phyloP scores from a whole-genome alignment of 129 eudicot genomes.

The Smallanthus sonchifolius region DNA sequence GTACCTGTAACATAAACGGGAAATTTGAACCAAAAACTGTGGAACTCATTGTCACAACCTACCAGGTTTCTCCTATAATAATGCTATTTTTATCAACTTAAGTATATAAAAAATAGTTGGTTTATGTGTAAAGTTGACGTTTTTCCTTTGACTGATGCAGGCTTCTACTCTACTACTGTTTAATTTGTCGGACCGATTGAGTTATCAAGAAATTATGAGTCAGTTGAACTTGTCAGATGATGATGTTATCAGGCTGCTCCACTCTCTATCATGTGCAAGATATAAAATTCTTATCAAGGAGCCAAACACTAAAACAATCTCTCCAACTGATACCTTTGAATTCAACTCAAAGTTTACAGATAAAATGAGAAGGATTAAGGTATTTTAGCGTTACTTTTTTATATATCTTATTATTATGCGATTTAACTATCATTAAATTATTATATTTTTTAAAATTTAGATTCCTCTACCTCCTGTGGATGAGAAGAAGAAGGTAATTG shows the following conservation, averaged over 20 bases:
- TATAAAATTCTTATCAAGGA: constrained; percentile 85
- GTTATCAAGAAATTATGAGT: constrained; percentile 48
- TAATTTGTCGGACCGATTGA: constrained; percentile 35
- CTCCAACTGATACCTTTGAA: constrained; percentile 66
- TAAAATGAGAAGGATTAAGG: constrained; percentile 94
- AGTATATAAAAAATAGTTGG: background rate
- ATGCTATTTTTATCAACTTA: background rate
- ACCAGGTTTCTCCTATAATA: constrained; percentile 53
- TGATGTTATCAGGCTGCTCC: constrained; percentile 83
- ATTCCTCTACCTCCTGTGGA: constrained; percentile 95
- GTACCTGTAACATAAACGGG: constrained; percentile 84
- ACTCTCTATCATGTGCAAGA: constrained; percentile 93
- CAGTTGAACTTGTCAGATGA: constrained; percentile 87
- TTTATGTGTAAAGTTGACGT: background rate
- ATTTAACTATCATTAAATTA: background rate
- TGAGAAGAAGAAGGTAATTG: constrained; percentile 92
- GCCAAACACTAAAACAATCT: constrained; percentile 85
- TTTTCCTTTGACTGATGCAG: constrained; percentile 32
- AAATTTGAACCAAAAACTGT: constrained; percentile 77
- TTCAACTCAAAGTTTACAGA: constrained; percentile 90
- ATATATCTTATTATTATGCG: background rate
- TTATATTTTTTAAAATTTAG: constrained; percentile 23
- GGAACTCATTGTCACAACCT: constrained; percentile 84
- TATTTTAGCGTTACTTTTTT: constrained; percentile 1
- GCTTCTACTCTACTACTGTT: constrained; percentile 87